These are phyloP conservation scores for Diaporthe sp. DNA, from an alignment of 2,329 filamentous ascomycete genomes.

Conservation along the genomic window DNA sequence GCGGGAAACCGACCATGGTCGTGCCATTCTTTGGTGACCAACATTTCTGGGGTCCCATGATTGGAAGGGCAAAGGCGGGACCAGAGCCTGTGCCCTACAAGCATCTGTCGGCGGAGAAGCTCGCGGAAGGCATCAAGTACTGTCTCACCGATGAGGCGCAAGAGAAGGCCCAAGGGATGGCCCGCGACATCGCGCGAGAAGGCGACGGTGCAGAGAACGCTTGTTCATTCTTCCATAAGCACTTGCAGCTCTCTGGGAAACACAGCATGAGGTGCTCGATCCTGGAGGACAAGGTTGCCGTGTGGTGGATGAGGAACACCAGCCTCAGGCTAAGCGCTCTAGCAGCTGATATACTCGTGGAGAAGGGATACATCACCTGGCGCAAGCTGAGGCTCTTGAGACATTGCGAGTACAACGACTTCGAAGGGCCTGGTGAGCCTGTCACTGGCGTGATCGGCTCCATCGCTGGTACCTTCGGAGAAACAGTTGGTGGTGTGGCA, in stretches of 20 bases:
- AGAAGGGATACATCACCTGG: constrained; percentile 73
- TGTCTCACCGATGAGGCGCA: constrained; percentile 74
- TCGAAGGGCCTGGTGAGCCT: constrained; percentile 81
- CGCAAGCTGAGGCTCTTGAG: constrained; percentile 74
- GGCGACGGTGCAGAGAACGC: constrained; percentile 80
- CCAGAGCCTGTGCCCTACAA: constrained; percentile 79
- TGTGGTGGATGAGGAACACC: constrained; percentile 75
- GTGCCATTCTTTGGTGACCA: constrained; percentile 87
- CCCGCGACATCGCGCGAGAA: constrained; percentile 71
- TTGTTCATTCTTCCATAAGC: constrained; percentile 75
- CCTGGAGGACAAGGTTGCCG: constrained; percentile 72
- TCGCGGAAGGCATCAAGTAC: constrained; percentile 79
- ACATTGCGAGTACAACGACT: constrained; percentile 82
- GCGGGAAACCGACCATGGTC: constrained; percentile 79
- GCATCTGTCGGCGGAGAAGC: constrained; percentile 71
- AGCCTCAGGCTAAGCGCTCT: constrained; percentile 72
- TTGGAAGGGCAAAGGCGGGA: constrained; percentile 74
- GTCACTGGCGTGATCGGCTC: constrained; percentile 76
- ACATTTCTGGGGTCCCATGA: constrained; percentile 82
- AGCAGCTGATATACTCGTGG: constrained; percentile 75
- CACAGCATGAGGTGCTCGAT: constrained; percentile 76
- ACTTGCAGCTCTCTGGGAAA: constrained; percentile 66
- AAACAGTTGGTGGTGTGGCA: constrained; percentile 73
- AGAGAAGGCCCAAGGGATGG: constrained; percentile 70
- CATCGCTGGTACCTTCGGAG: constrained; percentile 69